Base-by-base conservation (phyloP, 805 yeast genomes). In the Suhomyces kilbournensis region DNA sequence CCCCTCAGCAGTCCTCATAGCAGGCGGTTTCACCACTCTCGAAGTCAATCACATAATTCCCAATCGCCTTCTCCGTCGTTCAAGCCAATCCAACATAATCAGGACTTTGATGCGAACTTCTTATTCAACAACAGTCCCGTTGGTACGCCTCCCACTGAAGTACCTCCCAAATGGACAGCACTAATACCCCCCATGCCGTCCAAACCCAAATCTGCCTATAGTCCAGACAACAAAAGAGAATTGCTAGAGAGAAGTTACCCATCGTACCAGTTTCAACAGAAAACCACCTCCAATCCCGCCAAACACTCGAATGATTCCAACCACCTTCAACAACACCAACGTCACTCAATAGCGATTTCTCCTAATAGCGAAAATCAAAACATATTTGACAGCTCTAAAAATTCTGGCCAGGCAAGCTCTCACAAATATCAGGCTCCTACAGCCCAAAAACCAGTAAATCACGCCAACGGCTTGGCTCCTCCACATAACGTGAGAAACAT, bases 151-250 rank as follows among this genome's bases (percentile, higher is more conserved):
- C 52, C 48, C 30, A 14, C 40, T 23, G 22, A 15, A 9, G 32
- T 26, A 50, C 32, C 26, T 30, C 47, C 58, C 9, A 54, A 43
- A 9, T 52, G 52, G 52, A 52, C 52, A 3, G 48, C 69, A 10
- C 58, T 70, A 39, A 70, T 70, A 19, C 74, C 75, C n/a, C 75
- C 74, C 12, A 54, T 68, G 60, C 70, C 69, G 12, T 32, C 61
- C 10, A 57, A 54, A 40, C 63, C 66, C 12, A 51, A 54, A 26
- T 51, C 58, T 3, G 51, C 60, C n/a, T 51, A 57, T 26, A 49
- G 51, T 26, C 53, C 53, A 14, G 55, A 58, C 6, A 17, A 12
- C 20, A 26, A 12, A 47, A 23, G 32, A 10, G 28, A 35, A 15
- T 4, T 26, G n/a, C 23, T 12, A 22, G 22, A 48, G 10, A 15